These are phyloP conservation scores for Sporobolus alterniflorus DNA, from an alignment of 202 grass and related monocot species.

Conservation along the genomic window DNA sequence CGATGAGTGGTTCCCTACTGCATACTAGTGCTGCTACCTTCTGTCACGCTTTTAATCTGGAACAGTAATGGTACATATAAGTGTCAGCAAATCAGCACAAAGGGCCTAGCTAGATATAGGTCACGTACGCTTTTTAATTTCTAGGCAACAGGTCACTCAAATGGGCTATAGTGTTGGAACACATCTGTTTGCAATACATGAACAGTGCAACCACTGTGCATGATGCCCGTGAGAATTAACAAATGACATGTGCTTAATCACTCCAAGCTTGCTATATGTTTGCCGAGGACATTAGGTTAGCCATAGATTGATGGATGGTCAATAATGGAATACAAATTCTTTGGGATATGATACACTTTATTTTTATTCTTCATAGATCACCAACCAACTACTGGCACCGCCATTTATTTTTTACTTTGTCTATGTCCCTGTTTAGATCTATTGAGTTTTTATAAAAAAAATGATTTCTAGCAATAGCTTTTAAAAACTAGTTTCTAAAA, in stretches of 20 bases:
- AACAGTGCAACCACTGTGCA: background rate
- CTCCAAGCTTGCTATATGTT: background rate
- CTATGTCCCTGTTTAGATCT: no score
- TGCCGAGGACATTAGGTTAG: background rate
- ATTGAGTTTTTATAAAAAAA: no score
- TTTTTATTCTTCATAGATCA: background rate
- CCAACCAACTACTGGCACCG: background rate
- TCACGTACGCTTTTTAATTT: slow-evolving; percentile 3
- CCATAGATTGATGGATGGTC: background rate
- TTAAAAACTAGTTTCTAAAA: no score
- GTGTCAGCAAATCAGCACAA: slow-evolving; percentile 33
- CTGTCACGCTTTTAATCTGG: slow-evolving; percentile 4
- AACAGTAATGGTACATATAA: slow-evolving; percentile 6
- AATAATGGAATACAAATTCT: background rate
- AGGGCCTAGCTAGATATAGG: slow-evolving; percentile 19
- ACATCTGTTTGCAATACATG: background rate
- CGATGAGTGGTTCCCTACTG: background rate
- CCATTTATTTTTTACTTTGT: background rate
- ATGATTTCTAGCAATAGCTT: no score
- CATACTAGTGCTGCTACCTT: background rate
- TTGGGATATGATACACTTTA: background rate
- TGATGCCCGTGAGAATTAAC: background rate
- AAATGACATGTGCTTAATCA: background rate
- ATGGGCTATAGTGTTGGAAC: background rate
- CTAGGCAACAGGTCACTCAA: slow-evolving; percentile 28